Percentiles rank a stretch among this genome's conserved stretches.
phyloP scores from a whole-genome alignment of 2,329 filamentous ascomycete genomes.

The Talaromyces atroroseus region DNA sequence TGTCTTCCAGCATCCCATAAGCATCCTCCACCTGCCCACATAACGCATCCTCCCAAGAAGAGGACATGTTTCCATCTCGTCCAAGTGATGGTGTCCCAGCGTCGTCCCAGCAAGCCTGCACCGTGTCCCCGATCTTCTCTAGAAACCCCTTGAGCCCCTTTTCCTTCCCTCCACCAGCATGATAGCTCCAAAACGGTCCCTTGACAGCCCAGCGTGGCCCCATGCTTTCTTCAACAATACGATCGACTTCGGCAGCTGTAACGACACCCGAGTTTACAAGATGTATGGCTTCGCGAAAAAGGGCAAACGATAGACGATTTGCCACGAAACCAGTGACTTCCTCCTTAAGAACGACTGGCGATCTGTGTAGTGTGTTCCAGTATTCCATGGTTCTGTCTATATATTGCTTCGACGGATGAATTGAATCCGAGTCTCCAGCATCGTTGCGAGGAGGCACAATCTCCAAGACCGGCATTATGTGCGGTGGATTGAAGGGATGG shows the following conservation, averaged over 20 bases:
- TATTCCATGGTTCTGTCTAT: slow-evolving; percentile 42
- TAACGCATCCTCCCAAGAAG: slow-evolving; percentile 6
- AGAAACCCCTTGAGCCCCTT: slow-evolving; percentile 50
- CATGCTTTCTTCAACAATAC: slow-evolving; percentile 47
- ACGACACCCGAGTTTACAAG: slow-evolving; percentile 52
- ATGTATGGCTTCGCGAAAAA: slow-evolving; percentile 52
- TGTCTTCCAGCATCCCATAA: slow-evolving; percentile 12
- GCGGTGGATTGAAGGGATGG: slow-evolving; percentile 58
- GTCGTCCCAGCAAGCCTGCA: slow-evolving; percentile 51
- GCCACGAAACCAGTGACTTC: slow-evolving; percentile 54
- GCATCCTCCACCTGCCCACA: slow-evolving; percentile 12
- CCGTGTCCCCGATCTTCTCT: slow-evolving; percentile 52
- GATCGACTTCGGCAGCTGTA: slow-evolving; percentile 48
- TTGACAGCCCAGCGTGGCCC: slow-evolving; percentile 52
- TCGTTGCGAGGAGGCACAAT: slow-evolving; percentile 49
- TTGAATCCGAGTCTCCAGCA: slow-evolving; percentile 16
- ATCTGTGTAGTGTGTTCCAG: slow-evolving; percentile 39
- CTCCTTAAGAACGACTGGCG: slow-evolving; percentile 48
- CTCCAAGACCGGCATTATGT: slow-evolving; percentile 57
- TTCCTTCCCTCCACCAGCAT: slow-evolving; percentile 50
- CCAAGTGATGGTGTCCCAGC: slow-evolving; percentile 32
- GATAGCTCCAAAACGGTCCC: slow-evolving; percentile 55
- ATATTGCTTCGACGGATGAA: slow-evolving; percentile 15
- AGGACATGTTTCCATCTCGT: slow-evolving; percentile 32
- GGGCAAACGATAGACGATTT: slow-evolving; percentile 53